Percentiles rank a stretch among this genome's conserved stretches.
Evolutionary conservation across 2,329 filamentous ascomycete species (phyloP).

Genomic region (Pyrenophora seminiperda): DNA sequence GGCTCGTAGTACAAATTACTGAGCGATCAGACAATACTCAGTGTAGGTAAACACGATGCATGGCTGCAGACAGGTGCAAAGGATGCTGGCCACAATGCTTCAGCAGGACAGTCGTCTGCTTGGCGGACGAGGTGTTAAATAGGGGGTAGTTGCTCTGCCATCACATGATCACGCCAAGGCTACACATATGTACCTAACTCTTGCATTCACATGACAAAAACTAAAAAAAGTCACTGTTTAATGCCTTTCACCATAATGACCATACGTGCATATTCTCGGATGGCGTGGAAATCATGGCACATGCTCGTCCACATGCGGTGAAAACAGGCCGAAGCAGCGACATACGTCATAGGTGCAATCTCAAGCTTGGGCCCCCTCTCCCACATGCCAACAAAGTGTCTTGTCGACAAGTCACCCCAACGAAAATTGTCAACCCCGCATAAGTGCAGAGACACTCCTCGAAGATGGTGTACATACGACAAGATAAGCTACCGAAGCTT

Average conservation of each 20-base stretch:
- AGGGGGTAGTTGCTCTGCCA: neutral
- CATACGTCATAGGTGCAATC: slow-evolving; percentile 41
- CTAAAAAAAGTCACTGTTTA: too few species aligned
- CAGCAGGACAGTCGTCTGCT: slow-evolving; percentile 1
- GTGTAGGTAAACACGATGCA: neutral
- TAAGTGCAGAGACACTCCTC: slow-evolving; percentile 6
- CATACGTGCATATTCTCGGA: neutral
- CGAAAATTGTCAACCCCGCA: slow-evolving; percentile 9
- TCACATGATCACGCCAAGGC: neutral
- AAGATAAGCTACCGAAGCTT: slow-evolving; percentile 84
- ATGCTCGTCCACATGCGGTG: neutral
- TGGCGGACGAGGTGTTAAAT: neutral
- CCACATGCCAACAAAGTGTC: slow-evolving; percentile 13
- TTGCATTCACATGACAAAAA: slow-evolving; percentile 1
- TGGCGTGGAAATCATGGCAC: neutral
- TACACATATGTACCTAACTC: neutral
- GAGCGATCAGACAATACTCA: neutral
- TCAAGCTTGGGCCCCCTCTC: slow-evolving; percentile 30
- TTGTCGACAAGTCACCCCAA: slow-evolving; percentile 18
- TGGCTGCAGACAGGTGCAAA: neutral
- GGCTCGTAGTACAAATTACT: neutral
- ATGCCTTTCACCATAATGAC: too few species aligned
- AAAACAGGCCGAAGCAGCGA: slow-evolving; percentile 14
- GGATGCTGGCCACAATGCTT: neutral
- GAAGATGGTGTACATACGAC: slow-evolving; percentile 90